Evolutionary conservation across 2,329 filamentous ascomycete species (phyloP).

Genomic region (Triangularia setosa): DNA sequence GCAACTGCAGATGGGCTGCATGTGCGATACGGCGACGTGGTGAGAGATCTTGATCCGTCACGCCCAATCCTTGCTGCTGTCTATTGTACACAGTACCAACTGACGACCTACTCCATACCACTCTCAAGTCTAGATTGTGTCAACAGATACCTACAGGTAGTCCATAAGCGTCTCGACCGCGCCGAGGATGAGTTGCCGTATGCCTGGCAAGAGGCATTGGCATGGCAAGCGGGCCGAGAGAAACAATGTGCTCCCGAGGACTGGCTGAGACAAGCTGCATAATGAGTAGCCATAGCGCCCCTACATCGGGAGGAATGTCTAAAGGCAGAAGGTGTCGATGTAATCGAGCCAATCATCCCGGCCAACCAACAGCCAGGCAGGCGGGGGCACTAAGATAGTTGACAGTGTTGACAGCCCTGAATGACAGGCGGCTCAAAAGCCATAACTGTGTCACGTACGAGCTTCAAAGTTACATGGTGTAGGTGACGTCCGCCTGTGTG

Average conservation of each 20-base stretch:
- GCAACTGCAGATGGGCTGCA: background rate
- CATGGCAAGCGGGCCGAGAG: background rate
- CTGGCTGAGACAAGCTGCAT: background rate
- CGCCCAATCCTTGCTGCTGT: background rate
- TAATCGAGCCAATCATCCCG: background rate
- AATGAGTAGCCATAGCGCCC: background rate
- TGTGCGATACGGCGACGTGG: background rate
- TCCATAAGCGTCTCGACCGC: background rate
- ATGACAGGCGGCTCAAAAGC: constrained; percentile 3
- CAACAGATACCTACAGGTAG: background rate
- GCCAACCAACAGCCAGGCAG: background rate
- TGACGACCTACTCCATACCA: background rate
- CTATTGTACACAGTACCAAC: background rate
- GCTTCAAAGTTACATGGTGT: constrained; percentile 1
- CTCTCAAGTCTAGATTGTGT: background rate
- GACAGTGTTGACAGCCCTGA: background rate
- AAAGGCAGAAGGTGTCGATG: background rate
- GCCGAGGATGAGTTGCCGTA: background rate
- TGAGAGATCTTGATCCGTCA: background rate
- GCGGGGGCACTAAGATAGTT: background rate
- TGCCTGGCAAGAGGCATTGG: background rate
- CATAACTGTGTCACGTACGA: background rate
- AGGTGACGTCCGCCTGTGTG: background rate
- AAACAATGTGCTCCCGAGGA: background rate
- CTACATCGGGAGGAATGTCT: background rate